Evolutionary conservation across 2,329 filamentous ascomycete genomes (phyloP).

Genomic region (Penicillium sp.): DNA sequence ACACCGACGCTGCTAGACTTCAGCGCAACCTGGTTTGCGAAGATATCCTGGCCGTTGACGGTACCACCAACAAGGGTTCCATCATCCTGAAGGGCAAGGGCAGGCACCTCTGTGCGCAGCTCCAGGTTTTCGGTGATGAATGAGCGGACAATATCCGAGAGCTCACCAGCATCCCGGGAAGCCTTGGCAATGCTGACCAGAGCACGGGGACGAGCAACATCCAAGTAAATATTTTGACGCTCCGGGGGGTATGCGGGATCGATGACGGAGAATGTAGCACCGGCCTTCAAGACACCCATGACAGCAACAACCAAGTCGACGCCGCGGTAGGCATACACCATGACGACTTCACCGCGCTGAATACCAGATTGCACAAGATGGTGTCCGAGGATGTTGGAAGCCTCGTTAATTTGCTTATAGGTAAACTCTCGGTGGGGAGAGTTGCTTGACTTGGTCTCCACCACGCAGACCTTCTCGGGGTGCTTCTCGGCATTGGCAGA

Average conservation of each 20-base stretch:
- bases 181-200: conserved; percentile 74
- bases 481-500: conserved; percentile 58
- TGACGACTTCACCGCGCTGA: conserved; percentile 81
- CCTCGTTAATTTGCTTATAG: conserved; percentile 84
- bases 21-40: conserved; percentile 55
- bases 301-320: conserved; percentile 76
- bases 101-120: conserved; percentile 73
- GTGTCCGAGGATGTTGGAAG: conserved; percentile 77
- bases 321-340: conserved; percentile 83
- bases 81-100: conserved; percentile 69
- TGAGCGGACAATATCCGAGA: conserved; percentile 59
- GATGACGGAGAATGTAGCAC: conserved; percentile 62
- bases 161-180: conserved; percentile 65
- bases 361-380: conserved; percentile 74
- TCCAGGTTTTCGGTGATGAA: conserved; percentile 74
- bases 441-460: conserved; percentile 59
- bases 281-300: conserved; percentile 71
- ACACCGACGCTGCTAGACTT: conserved; percentile 66
- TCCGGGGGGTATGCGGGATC: conserved; percentile 82
- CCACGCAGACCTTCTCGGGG: conserved; percentile 68
- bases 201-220: conserved; percentile 72
- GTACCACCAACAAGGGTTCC: conserved; percentile 71
- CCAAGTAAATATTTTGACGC: conserved; percentile 78
- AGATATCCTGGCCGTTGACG: conserved; percentile 65
- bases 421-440: conserved; percentile 69